These are phyloP conservation scores for Penicillium salamii DNA, from an alignment of 495 filamentous ascomycete species.

Conservation along the genomic window DNA sequence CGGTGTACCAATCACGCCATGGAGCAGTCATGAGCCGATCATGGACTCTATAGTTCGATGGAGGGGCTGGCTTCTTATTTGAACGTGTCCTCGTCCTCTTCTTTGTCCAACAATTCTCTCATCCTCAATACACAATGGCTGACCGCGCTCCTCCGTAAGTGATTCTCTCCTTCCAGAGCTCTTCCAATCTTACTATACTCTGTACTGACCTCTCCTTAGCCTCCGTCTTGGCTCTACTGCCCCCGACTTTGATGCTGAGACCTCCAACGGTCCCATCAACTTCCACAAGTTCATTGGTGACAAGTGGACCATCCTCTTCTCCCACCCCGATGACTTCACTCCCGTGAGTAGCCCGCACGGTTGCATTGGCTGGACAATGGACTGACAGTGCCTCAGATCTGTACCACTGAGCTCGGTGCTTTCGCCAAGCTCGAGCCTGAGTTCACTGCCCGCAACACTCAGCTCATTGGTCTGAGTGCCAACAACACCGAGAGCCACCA, in stretches of 20 bases:
- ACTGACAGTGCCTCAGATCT: constrained; percentile 48
- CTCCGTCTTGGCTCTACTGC: constrained; percentile 88
- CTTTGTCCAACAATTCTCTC: constrained; percentile 5
- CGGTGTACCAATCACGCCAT: constrained; percentile 44
- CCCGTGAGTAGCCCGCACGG: constrained; percentile 34
- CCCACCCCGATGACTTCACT: constrained; percentile 85
- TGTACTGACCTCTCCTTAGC: constrained; percentile 30
- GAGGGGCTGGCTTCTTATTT: constrained; percentile 25
- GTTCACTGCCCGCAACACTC: constrained; percentile 88
- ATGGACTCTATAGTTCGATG: constrained; percentile 3
- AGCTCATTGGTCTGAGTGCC: constrained; percentile 85
- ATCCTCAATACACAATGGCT: constrained; percentile 47
- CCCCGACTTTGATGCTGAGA: constrained; percentile 92
- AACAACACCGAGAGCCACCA: constrained; percentile 59
- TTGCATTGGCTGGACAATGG: neutral
- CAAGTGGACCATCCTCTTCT: constrained; percentile 95
- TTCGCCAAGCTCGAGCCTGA: constrained; percentile 96
- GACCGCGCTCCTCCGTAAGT: constrained; percentile 51
- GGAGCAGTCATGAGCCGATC: neutral
- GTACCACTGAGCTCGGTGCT: constrained; percentile 97
- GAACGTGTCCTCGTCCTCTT: constrained; percentile 15
- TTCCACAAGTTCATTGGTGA: constrained; percentile 97
- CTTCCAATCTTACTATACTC: no score
- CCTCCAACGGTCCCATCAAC: constrained; percentile 86
- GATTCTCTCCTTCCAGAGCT: neutral